Percentiles rank a stretch among this genome's conserved stretches.
phyloP scores from a whole-genome alignment of 202 grass and related monocot genomes.

The Dendrocalamus latiflorus region DNA sequence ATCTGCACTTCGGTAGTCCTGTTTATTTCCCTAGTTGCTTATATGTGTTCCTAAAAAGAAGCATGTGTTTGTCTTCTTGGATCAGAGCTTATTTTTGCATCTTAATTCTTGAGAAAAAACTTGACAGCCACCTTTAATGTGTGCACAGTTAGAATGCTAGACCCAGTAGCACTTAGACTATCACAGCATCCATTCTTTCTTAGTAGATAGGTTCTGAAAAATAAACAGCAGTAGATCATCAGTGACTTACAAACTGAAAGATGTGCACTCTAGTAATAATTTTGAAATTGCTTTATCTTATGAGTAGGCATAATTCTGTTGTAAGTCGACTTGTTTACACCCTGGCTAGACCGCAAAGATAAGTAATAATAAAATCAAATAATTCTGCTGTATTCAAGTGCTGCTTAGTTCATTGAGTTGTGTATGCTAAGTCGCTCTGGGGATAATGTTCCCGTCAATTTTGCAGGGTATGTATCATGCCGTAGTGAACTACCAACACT shows the following conservation, averaged over 20 bases:
- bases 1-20: not conserved
- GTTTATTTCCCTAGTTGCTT: not conserved
- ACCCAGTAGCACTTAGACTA: not conserved
- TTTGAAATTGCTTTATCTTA: not conserved
- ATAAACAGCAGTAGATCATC: not conserved
- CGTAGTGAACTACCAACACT: not conserved
- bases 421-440: not conserved
- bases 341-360: not conserved
- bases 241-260: not conserved
- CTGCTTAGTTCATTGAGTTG: not conserved
- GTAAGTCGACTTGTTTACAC: not conserved
- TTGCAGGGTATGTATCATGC: slow-evolving; percentile 25
- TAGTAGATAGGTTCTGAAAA: not conserved
- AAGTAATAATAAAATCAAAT: not conserved
- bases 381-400: not conserved
- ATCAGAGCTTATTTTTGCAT: not conserved
- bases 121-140: not conserved
- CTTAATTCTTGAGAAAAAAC: not conserved
- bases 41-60: not conserved
- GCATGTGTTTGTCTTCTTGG: not conserved
- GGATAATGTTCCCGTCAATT: not conserved
- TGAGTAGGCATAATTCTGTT: not conserved
- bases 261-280: not conserved
- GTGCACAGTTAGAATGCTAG: not conserved
- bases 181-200: not conserved